phyloP scores from a whole-genome alignment of 1,139 yeast species.

The Saccharomyces uvarum region DNA sequence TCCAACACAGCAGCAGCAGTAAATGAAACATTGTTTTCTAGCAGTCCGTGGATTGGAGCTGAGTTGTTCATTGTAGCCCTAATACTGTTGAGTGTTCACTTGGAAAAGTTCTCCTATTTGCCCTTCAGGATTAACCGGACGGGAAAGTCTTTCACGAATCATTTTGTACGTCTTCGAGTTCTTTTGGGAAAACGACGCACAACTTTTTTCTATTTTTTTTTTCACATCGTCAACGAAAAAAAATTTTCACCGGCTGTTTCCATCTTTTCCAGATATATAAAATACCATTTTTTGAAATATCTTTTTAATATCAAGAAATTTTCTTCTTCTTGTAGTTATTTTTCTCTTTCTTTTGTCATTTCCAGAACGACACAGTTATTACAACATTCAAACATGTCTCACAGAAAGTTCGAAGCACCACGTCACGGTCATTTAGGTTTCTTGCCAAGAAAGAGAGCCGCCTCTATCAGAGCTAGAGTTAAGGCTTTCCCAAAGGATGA shows the following conservation, averaged over 20 bases:
- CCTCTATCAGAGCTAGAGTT: conserved; percentile 97
- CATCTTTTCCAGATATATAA: not conserved
- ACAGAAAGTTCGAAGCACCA: conserved; percentile 99
- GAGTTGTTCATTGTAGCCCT: no score
- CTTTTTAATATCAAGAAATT: not conserved
- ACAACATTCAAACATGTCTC: conserved; percentile 61
- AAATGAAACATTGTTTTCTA: no score
- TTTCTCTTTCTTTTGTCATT: not conserved
- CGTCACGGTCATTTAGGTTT: conserved; percentile 99
- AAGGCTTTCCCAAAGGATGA: conserved; percentile 99
- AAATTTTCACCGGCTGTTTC: not conserved
- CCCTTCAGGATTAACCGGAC: not conserved
- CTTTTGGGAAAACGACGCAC: not conserved
- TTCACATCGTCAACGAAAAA: not conserved
- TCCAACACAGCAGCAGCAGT: not conserved
- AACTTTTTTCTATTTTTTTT: not conserved
- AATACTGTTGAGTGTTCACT: no score
- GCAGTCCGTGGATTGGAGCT: no score
- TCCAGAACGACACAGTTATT: not conserved
- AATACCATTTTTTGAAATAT: not conserved
- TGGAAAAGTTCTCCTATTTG: no score
- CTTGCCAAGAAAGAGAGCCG: conserved; percentile 99
- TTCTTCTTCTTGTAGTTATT: not conserved
- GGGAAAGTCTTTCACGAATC: not conserved
- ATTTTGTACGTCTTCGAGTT: not conserved